Base-by-base conservation (phyloP, 441 rosid genomes). In the Pelargonium cotyledonis region DNA sequence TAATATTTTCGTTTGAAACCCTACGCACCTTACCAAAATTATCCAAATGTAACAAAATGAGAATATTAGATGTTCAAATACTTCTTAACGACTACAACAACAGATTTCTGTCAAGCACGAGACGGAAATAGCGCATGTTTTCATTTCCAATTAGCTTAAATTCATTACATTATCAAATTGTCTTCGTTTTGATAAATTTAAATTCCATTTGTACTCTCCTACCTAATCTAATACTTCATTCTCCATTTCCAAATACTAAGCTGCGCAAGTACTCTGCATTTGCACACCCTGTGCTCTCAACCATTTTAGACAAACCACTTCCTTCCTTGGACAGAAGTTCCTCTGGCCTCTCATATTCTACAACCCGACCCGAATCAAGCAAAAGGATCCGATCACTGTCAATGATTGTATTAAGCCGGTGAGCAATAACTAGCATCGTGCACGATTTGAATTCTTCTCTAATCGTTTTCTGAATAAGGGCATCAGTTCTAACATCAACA, bases 361-460 rank as follows among this genome's bases (percentile, higher is more conserved):
- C 86, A 77, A 93, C 98, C 98, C 88, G 80, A 58, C 98, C 97
- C 66, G 97, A 82, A 80, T 86, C 89, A 62, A 92, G 98, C 75
- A 90, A 81, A 46, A 92, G 86, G 64, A 92, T 82, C 70, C 88
- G 80, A 81, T 92, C 97, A 74, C 91, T 84, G 75, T 92, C 98
- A 64, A 92, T 90, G 79, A 92, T 85, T 18, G 97, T 92, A 75
- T 92, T 90, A n/a, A 90, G 91, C 43, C 98, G 86, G 75, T 92
- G 98, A 73, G 98, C 98, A 72, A 92, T 90, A 61, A 90, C 83
- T 53, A 92, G 84, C 98, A 92, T 92, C 1, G 98, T 90, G 79
- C 98, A 92, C n/a, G 92, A 80, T 80, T 81, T 89, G 79, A 92
- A 92, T 76, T 90, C 98, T 81, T 92, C 97, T 41, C 97, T 84